Conservation (phyloP, 768 basidiomycete genomes). For the Termitomyces sp. region DNA sequence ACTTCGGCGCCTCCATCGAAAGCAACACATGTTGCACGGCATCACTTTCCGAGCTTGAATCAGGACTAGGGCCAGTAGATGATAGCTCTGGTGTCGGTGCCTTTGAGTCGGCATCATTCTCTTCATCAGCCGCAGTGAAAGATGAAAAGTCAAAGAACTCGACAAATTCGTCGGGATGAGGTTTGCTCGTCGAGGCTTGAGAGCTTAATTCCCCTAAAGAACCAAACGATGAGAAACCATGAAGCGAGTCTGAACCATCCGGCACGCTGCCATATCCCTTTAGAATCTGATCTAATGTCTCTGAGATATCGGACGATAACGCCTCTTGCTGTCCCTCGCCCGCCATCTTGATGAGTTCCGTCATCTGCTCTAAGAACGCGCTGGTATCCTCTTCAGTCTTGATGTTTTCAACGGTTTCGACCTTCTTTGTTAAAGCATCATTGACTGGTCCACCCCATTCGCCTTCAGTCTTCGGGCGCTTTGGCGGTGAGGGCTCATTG, state of each 20-base stretch:
- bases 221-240: slow-evolving; percentile 28
- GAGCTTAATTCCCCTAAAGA: slow-evolving; percentile 25
- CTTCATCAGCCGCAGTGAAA: slow-evolving; percentile 53
- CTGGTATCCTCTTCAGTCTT: slow-evolving; percentile 65
- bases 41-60: slow-evolving; percentile 64
- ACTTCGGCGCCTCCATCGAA: slow-evolving; percentile 40
- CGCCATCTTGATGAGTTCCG: slow-evolving; percentile 54
- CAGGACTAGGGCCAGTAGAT: slow-evolving; percentile 74
- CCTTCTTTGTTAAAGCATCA: slow-evolving; percentile 41
- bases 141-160: slow-evolving; percentile 69
- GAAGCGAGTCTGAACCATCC: slow-evolving; percentile 34
- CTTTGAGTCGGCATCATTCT: slow-evolving; percentile 49
- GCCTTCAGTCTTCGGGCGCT: slow-evolving; percentile 67
- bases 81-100: slow-evolving; percentile 75
- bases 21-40: slow-evolving; percentile 37
- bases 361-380: slow-evolving; percentile 58
- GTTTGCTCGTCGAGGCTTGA: slow-evolving; percentile 20
- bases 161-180: slow-evolving; percentile 43
- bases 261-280: slow-evolving; percentile 41
- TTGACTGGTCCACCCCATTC: slow-evolving; percentile 64
- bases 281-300: slow-evolving; percentile 58
- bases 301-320: slow-evolving; percentile 45
- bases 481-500: slow-evolving; percentile 62
- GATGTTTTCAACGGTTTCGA: slow-evolving; percentile 39
- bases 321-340: slow-evolving; percentile 40